Evolutionary conservation across 768 basidiomycete genomes (phyloP), one percentile per base, ranked within the genome.

Genomic region (Nidularia pulvinata): DNA sequence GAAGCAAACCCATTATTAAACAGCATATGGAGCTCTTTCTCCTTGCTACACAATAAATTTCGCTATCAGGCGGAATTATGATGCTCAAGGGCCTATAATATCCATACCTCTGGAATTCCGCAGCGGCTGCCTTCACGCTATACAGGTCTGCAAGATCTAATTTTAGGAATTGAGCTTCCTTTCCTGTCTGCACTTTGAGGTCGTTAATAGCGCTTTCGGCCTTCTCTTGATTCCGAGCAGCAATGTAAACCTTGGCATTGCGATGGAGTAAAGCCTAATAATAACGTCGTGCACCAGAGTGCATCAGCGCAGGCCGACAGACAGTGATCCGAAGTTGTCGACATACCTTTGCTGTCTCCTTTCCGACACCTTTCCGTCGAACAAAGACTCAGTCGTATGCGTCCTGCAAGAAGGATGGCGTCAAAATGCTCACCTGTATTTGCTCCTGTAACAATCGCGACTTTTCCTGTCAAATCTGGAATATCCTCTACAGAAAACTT

Each of bases 171-270:
- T 67, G 48, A 0, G 72, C 77, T 30, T 74, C 66, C 43, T 74
- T 76, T 2, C 81, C 81, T 0, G 82, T 85, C 35, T 70, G 60
- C 19, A 70, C 51, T 44, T 83, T 75, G 53, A 90, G 67, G 6
- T 82, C 77, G 25, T 68, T 56, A 54, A 89, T 86, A 0, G 84
- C 84, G 3, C 58, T 61, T 3, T 75, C 69, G 0, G 76, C 70
- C 56, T 80, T 86, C 33, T 66, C 64, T 48, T 64, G 55, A 50
- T 61, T 74, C 16, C 85, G 75, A 7, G 70, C 68, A 0, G 80
- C 83, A 45, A 89, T 46, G 61, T 91, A 89, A 0, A 89, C 86
- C 50, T 79, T 87, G 7, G 86, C 87, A 59, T 85, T 81, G 57
- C 81, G 82, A 6, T 57, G 37, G 14, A 89, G 69, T 6, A 88